Evolutionary conservation across 192 early-diverging fungal species (phyloP), one percentile per base, ranked within the genome.

Genomic region (Backusella sp.): DNA sequence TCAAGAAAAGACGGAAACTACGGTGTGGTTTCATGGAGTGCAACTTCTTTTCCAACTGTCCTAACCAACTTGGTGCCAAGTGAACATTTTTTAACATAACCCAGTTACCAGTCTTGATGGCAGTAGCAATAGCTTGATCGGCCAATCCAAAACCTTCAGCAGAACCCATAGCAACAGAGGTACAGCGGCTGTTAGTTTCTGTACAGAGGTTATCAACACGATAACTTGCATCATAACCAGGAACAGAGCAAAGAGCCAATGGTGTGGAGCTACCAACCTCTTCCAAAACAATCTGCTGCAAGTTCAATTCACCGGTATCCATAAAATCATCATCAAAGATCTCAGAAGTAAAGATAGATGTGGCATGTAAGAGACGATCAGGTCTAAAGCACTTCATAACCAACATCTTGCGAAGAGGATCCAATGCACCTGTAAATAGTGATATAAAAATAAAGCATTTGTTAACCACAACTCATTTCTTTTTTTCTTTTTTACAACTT

Each of bases 31-130:
- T 96, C 80, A 97, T 77, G 39, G 90, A 88, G 74, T 96, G 94
- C 74, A 99, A 84, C 74, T 91, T 88, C 90, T 99, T 99, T 86
- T 99, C 97, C 6, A 99, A 89, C 79, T 95, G 93, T 52, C 90
- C 88, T 6, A 99, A 88, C 98, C 98, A 99, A 4, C 89, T 81
- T 1, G 95, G 88, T 32, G 98, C 95, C 68, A 99, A 84, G 76
- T 99, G 98, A n/a, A 98, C 98, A 81, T 99, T 99, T 85, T 98
- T 97, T 70, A 99, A 87, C 72, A 99, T 85, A 6, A 99, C 97
- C 97, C 97, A 99, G 62, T 87, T 86, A 67, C 98, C 98, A 44
- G 83, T 89, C 82, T 94, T 93, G 44, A 87, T 88, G 0, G 97
- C 96, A 0, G 82, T 73, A 1, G 93, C 88, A 73, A 99, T 97